These are phyloP conservation scores for Thielaviopsis cerberus DNA, from an alignment of 2,329 filamentous ascomycete genomes.

Conservation along the genomic window DNA sequence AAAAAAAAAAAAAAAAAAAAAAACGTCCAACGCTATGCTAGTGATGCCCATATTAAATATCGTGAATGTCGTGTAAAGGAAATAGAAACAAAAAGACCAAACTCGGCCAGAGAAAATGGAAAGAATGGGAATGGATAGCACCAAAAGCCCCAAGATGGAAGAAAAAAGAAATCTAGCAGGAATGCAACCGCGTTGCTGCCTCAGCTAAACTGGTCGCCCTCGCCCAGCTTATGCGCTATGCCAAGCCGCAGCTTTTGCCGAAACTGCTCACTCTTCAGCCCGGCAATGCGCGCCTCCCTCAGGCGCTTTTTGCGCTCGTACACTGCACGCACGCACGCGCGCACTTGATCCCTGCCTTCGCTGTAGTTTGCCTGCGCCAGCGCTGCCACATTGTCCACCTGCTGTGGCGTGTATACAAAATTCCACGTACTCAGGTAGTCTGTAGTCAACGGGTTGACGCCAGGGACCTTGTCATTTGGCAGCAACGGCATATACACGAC, in stretches of 20 bases:
- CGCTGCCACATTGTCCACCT: conserved; percentile 68
- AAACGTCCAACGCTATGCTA: not conserved
- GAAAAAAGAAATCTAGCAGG: not conserved
- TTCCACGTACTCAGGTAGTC: conserved; percentile 97
- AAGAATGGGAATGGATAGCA: not conserved
- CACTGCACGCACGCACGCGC: conserved; percentile 62
- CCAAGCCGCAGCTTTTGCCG: conserved; percentile 31
- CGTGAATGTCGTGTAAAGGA: not conserved
- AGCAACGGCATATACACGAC: conserved; percentile 84
- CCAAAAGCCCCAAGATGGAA: not conserved
- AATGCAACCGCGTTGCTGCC: not conserved
- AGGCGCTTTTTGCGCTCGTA: conserved; percentile 75
- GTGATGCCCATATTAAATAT: not conserved
- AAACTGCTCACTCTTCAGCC: conserved; percentile 22
- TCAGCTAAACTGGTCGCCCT: conserved; percentile 46
- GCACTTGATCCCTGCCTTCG: conserved; percentile 63
- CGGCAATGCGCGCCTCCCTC: conserved; percentile 35
- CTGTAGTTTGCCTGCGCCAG: conserved; percentile 74
- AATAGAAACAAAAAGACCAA: not conserved
- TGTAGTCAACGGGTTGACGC: conserved; percentile 63
- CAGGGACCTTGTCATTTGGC: conserved; percentile 58
- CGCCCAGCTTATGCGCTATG: conserved; percentile 31
- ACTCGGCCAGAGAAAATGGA: not conserved
- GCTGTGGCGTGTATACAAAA: conserved; percentile 80
- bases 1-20: not conserved